Percentiles rank a stretch among this genome's conserved stretches.
These are phyloP conservation scores for Vitis amurensis DNA, from an alignment of 164 flowering plant species.

Conservation along the genomic window DNA sequence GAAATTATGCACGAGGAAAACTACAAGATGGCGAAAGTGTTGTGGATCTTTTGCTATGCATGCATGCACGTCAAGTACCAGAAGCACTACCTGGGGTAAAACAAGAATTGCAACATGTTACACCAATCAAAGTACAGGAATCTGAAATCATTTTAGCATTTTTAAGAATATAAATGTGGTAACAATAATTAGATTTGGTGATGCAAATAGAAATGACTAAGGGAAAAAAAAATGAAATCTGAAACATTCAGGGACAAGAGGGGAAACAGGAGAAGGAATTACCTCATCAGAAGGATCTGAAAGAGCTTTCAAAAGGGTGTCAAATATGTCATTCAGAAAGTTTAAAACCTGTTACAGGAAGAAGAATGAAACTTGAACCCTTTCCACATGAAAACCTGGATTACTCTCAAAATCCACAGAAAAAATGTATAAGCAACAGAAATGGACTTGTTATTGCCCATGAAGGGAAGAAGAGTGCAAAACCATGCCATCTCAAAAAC, in stretches of 20 bases:
- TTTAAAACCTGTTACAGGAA: slow-evolving; percentile 62
- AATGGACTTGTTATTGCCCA: background rate
- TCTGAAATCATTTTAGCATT: no score
- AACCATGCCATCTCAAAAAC: no score
- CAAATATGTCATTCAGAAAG: slow-evolving; percentile 76
- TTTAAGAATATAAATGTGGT: no score
- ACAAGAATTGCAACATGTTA: background rate
- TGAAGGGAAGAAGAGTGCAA: no score
- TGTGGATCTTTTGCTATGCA: slow-evolving; percentile 82
- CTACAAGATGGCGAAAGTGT: slow-evolving; percentile 78
- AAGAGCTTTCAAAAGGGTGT: slow-evolving; percentile 68
- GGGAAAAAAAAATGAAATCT: background rate
- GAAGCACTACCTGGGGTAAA: slow-evolving; percentile 75
- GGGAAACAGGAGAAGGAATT: slow-evolving; percentile 10
- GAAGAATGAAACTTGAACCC: slow-evolving; percentile 5
- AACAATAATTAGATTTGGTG: background rate
- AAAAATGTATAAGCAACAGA: background rate
- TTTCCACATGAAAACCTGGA: background rate
- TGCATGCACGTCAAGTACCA: slow-evolving; percentile 95
- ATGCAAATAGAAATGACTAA: background rate
- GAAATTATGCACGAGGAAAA: slow-evolving; percentile 71
- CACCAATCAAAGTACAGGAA: background rate
- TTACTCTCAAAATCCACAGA: background rate
- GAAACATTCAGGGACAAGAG: background rate
- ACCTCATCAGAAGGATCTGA: slow-evolving; percentile 97